Percentiles rank a stretch among this genome's conserved stretches.
Conservation (phyloP, 768 basidiomycete genomes). For the Rhodotorula paludigena region DNA sequence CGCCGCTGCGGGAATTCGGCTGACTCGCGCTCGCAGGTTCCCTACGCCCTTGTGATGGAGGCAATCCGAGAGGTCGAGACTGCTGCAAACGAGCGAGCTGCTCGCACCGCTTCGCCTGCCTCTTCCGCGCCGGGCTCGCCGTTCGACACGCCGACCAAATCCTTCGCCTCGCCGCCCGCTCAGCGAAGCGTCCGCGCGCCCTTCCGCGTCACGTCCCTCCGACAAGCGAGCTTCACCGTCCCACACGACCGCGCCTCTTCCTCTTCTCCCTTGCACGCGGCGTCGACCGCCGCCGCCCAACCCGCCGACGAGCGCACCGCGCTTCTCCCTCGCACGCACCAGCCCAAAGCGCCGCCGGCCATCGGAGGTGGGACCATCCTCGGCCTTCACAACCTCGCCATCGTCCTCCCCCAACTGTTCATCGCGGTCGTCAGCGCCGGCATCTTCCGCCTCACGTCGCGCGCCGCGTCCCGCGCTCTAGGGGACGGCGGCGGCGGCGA, state of each 20-base stretch:
- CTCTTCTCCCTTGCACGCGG: background rate
- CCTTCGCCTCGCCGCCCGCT: background rate
- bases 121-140: background rate
- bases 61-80: constrained; percentile 16
- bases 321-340: background rate
- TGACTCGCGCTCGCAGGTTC: constrained; percentile 9
- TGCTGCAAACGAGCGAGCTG: background rate
- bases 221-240: background rate
- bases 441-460: constrained; percentile 1
- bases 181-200: background rate
- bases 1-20: background rate
- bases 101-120: background rate
- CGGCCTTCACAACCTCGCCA: constrained; percentile 2
- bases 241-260: background rate
- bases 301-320: background rate
- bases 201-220: background rate
- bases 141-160: background rate
- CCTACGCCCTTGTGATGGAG: constrained; percentile 33
- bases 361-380: background rate
- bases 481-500: background rate
- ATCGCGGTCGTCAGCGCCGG: constrained; percentile 8
- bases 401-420: constrained; percentile 9
- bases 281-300: background rate
- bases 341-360: background rate
- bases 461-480: background rate